These are phyloP conservation scores for Leccinum imitatum DNA, from an alignment of 768 basidiomycete species.

Conservation along the genomic window DNA sequence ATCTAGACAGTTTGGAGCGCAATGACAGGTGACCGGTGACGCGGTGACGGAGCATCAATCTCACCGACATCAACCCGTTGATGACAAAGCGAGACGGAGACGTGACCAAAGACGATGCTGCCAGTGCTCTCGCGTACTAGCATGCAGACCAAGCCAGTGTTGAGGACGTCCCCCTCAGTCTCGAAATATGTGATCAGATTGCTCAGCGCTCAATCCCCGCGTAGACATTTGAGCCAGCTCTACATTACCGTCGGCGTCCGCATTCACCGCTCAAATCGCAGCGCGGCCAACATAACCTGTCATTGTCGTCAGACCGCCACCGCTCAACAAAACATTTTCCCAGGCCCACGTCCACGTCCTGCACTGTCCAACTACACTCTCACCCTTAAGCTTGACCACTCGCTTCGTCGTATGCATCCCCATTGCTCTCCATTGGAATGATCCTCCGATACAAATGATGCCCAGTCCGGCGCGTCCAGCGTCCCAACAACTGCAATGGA, in stretches of 20 bases:
- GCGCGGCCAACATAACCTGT: slow-evolving; percentile 59
- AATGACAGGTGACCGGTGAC: slow-evolving; percentile 4
- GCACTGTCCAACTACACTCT: slow-evolving; percentile 45
- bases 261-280: slow-evolving; percentile 57
- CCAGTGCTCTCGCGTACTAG: too few species aligned
- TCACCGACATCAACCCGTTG: slow-evolving; percentile 33
- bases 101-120: too few species aligned
- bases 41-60: slow-evolving; percentile 33
- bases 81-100: too few species aligned
- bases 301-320: slow-evolving; percentile 14
- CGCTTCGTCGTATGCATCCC: slow-evolving; percentile 67
- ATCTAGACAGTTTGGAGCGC: slow-evolving; percentile 32
- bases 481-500: slow-evolving; percentile 58
- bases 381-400: slow-evolving; percentile 34
- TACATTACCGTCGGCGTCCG: slow-evolving; percentile 51
- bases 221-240: too few species aligned
- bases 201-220: too few species aligned
- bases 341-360: slow-evolving; percentile 30
- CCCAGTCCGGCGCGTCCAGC: slow-evolving; percentile 69
- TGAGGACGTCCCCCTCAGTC: too few species aligned
- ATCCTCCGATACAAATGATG: slow-evolving; percentile 70
- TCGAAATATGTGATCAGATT: too few species aligned
- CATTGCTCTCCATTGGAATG: slow-evolving; percentile 68
- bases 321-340: slow-evolving; percentile 43
- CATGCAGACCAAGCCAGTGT: too few species aligned